Percentiles rank a stretch among this genome's conserved stretches.
Conservation (phyloP, 2,329 filamentous ascomycete species). For the Stagonosporopsis vannaccii region DNA sequence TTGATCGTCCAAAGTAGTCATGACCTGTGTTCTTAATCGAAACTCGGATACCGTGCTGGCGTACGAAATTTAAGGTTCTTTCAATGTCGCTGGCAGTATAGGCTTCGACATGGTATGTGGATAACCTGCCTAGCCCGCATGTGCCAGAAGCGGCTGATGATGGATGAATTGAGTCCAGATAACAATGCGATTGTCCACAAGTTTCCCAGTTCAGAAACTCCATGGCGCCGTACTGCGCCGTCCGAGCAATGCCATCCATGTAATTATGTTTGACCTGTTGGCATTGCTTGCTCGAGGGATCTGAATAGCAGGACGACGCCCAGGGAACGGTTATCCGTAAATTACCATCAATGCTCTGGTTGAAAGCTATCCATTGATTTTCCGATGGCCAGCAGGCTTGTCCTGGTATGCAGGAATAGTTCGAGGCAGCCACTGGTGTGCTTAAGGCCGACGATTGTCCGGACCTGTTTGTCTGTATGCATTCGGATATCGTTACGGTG, state of each 20-base stretch:
- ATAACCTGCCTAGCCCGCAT: constrained; percentile 45
- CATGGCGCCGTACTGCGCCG: constrained; percentile 43
- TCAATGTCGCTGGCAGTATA: constrained; percentile 36
- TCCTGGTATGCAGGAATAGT: constrained; percentile 46
- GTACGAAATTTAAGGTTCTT: constrained; percentile 39
- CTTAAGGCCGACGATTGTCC: background rate
- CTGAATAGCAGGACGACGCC: constrained; percentile 41
- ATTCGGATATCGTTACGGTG: background rate
- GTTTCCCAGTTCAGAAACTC: constrained; percentile 48
- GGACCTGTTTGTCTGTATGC: background rate
- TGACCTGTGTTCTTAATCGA: constrained; percentile 50
- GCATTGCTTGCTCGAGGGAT: constrained; percentile 31
- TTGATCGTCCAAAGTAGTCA: constrained; percentile 47
- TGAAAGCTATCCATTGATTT: constrained; percentile 43
- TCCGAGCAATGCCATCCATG: constrained; percentile 35
- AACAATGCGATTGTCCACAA: constrained; percentile 41
- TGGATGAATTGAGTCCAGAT: constrained; percentile 37
- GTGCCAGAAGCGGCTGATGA: constrained; percentile 33
- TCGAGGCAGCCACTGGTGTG: constrained; percentile 16
- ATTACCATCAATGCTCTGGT: constrained; percentile 40
- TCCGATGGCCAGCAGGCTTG: constrained; percentile 47
- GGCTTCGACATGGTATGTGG: constrained; percentile 44
- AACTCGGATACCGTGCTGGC: constrained; percentile 41
- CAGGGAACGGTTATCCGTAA: constrained; percentile 41
- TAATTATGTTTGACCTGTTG: constrained; percentile 31